Conservation (phyloP, 208 protist species). For the Leishmania tarentolae region DNA sequence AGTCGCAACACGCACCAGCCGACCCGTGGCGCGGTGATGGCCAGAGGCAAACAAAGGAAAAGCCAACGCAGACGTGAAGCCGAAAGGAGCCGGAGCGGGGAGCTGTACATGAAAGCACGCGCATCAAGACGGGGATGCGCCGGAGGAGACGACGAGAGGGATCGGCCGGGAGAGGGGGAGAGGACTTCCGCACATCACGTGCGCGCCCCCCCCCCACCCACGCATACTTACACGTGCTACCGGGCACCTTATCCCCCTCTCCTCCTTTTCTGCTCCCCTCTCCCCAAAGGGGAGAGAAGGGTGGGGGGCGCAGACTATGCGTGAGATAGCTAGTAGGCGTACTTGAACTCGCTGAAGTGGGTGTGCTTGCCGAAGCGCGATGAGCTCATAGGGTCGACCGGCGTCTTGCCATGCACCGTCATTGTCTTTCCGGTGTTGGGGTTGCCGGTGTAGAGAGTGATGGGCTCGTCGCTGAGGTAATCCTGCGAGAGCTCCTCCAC, state of each 20-base stretch:
- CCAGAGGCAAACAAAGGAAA: not conserved
- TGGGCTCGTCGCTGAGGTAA: constrained; percentile 79
- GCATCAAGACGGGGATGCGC: not conserved
- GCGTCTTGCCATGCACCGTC: constrained; percentile 88
- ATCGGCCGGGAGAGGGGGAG: not conserved
- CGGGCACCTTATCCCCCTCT: not conserved
- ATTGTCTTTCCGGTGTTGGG: constrained; percentile 78
- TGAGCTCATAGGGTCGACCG: constrained; percentile 46
- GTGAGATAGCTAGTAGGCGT: constrained; percentile 30
- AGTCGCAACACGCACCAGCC: not conserved
- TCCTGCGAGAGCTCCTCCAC: constrained; percentile 62
- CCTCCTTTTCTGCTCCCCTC: not conserved
- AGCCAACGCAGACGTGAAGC: not conserved
- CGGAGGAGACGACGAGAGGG: not conserved
- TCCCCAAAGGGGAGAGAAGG: not conserved
- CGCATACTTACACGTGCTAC: not conserved
- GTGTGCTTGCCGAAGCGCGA: constrained; percentile 83
- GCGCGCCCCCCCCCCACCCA: not conserved
- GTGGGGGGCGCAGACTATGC: too few species aligned
- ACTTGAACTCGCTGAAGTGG: constrained; percentile 86
- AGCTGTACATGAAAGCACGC: not conserved
- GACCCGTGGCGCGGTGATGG: not conserved
- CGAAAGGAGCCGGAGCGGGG: not conserved
- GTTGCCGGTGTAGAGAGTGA: constrained; percentile 89
- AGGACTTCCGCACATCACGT: not conserved